A percentile compares a stretch with the other conserved stretches of the same genome.
These are phyloP conservation scores for Colletotrichum salicis DNA, from an alignment of 2,329 filamentous ascomycete genomes.

Conservation along the genomic window DNA sequence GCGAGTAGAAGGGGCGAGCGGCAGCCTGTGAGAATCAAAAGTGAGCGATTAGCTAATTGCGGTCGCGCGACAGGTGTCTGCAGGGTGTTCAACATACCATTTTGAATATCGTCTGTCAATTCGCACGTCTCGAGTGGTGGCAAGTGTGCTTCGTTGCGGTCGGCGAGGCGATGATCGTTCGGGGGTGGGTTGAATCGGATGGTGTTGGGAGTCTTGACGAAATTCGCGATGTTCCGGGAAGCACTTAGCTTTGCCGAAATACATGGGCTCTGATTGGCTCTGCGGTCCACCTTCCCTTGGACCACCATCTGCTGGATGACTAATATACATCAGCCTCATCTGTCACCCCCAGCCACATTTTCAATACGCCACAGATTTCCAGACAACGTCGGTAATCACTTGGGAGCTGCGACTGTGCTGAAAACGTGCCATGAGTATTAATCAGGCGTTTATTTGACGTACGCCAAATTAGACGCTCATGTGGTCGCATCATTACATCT, in stretches of 20 bases:
- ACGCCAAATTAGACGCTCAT: neutral
- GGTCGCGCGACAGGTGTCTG: neutral
- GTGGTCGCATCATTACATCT: neutral
- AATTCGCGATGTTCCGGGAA: constrained; percentile 39
- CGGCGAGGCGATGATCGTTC: constrained; percentile 22
- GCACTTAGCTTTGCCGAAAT: constrained; percentile 36
- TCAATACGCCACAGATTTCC: neutral
- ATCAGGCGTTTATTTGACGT: too few relatives aligned
- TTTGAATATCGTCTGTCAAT: constrained; percentile 39
- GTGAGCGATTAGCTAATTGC: constrained; percentile 49
- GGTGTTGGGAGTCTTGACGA: constrained; percentile 33
- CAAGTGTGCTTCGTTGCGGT: constrained; percentile 32
- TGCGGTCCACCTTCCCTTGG: neutral
- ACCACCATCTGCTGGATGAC: constrained; percentile 3
- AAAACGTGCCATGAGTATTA: too few relatives aligned
- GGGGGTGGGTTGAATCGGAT: constrained; percentile 17
- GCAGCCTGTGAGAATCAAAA: constrained; percentile 44
- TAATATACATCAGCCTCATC: neutral
- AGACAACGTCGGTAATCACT: neutral
- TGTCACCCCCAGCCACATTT: neutral
- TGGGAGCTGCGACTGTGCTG: too few relatives aligned
- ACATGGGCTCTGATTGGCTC: constrained; percentile 28
- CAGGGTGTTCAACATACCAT: constrained; percentile 47
- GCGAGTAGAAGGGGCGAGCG: constrained; percentile 51
- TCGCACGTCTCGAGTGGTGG: constrained; percentile 26